Evolutionary conservation across 2,329 filamentous ascomycete species (phyloP).

Genomic region (Leptographium lundbergii): DNA sequence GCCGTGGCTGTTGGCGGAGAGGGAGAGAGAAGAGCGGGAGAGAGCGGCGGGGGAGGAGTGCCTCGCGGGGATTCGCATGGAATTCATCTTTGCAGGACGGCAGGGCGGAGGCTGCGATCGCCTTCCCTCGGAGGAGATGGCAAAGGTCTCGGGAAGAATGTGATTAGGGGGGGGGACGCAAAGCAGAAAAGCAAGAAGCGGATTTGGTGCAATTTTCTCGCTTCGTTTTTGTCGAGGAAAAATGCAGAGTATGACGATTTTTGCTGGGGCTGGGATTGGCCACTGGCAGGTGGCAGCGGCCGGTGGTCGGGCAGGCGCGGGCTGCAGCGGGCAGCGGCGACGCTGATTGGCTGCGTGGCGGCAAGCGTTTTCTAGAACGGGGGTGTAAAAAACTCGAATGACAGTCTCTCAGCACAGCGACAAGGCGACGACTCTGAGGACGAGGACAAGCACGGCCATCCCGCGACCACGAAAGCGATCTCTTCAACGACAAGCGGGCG

Average conservation of each 20-base stretch:
- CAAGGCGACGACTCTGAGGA: not conserved
- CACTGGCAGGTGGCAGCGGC: not conserved
- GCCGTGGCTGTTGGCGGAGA: constrained; percentile 21
- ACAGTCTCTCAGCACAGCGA: too few species aligned
- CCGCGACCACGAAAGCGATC: not conserved
- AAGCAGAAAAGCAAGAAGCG: not conserved
- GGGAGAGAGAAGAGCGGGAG: constrained; percentile 25
- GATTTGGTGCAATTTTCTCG: constrained; percentile 4
- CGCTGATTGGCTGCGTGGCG: not conserved
- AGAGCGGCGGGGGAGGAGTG: constrained; percentile 27
- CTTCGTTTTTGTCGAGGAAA: constrained; percentile 1
- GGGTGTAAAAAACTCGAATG: not conserved
- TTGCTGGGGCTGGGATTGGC: constrained; percentile 6
- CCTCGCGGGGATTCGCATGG: constrained; percentile 28
- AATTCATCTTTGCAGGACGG: constrained; percentile 28
- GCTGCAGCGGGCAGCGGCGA: not conserved
- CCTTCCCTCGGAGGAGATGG: not conserved
- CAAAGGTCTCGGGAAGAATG: not conserved
- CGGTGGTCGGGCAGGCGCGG: constrained; percentile 2
- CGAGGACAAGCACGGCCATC: not conserved
- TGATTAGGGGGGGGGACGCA: constrained; percentile 5
- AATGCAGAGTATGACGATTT: constrained; percentile 6
- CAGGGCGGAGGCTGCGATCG: not conserved
- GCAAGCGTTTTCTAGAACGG: not conserved
- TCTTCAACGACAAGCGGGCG: not conserved